Percentiles rank a stretch among this genome's conserved stretches.
These are phyloP conservation scores for Hypoxylon lienhwacheense DNA, from an alignment of 495 filamentous ascomycete genomes.

Conservation along the genomic window DNA sequence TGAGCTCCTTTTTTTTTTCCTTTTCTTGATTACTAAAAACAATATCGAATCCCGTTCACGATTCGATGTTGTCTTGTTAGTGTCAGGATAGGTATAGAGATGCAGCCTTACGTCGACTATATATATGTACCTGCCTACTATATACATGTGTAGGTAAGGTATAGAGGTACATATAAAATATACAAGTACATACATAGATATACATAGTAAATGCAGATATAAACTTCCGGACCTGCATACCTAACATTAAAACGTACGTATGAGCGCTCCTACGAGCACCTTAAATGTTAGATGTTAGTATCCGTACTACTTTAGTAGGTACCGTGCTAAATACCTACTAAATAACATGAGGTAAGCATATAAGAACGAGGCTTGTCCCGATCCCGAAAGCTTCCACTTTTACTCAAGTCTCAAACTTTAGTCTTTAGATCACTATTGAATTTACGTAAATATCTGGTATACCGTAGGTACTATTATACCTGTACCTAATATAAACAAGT, in stretches of 20 bases:
- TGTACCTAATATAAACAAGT: not conserved
- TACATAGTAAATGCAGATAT: not conserved
- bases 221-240: not conserved
- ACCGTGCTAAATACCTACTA: too few species aligned
- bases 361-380: conserved; percentile 9
- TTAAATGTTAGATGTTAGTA: too few species aligned
- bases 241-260: too few species aligned
- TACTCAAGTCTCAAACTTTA: not conserved
- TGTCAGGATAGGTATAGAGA: too few species aligned
- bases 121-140: conserved; percentile 29
- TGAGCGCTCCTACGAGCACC: too few species aligned
- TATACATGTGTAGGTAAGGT: conserved; percentile 18
- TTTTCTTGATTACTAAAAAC: not conserved
- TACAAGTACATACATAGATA: not conserved
- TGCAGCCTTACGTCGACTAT: too few species aligned
- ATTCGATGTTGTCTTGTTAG: conserved; percentile 5
- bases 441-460: too few species aligned
- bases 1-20: conserved; percentile 1
- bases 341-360: too few species aligned
- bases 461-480: conserved; percentile 18
- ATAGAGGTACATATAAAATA: not conserved
- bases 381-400: conserved; percentile 21
- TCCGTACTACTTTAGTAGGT: too few species aligned
- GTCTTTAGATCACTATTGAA: too few species aligned
- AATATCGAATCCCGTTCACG: not conserved